Evolutionary conservation across 108 stramenopile species (phyloP).

Genomic region (Cyclotella kingstonii): DNA sequence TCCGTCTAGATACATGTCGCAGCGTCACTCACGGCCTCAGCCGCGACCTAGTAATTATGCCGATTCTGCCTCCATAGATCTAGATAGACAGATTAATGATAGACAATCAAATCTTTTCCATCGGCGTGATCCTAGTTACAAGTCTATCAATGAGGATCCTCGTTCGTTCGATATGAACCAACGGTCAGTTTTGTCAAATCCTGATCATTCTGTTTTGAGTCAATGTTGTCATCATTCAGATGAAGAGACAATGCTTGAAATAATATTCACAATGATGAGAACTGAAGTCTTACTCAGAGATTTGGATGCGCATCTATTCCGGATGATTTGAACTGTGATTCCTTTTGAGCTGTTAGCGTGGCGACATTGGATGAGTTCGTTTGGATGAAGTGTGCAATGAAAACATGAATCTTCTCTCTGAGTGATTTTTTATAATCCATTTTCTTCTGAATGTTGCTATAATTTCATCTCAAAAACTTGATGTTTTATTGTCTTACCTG

Average conservation of each 20-base stretch:
- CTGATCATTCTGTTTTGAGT: too few species aligned
- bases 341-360: slow-evolving; percentile 6
- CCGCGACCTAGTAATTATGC: background rate
- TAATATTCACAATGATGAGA: slow-evolving; percentile 17
- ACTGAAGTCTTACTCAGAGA: slow-evolving; percentile 20
- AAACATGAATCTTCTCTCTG: slow-evolving; percentile 21
- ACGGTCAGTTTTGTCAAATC: slow-evolving; percentile 28
- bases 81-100: slow-evolving; percentile 14
- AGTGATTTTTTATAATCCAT: background rate
- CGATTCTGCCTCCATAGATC: slow-evolving; percentile 17
- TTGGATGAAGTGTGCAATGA: slow-evolving; percentile 1
- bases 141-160: slow-evolving; percentile 38
- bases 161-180: slow-evolving; percentile 24
- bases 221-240: background rate
- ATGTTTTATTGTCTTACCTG: too few species aligned
- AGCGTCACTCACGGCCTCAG: too few species aligned
- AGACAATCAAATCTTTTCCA: slow-evolving; percentile 24
- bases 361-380: slow-evolving; percentile 18
- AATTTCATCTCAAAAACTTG: too few species aligned
- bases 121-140: slow-evolving; percentile 2
- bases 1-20: too few species aligned
- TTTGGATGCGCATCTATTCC: slow-evolving; percentile 5
- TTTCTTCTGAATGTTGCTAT: background rate
- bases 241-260: background rate
- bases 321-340: slow-evolving; percentile 6